Evolutionary conservation across 768 basidiomycete genomes (phyloP).

Genomic region (Rhodosporidiobolus odoratus): DNA sequence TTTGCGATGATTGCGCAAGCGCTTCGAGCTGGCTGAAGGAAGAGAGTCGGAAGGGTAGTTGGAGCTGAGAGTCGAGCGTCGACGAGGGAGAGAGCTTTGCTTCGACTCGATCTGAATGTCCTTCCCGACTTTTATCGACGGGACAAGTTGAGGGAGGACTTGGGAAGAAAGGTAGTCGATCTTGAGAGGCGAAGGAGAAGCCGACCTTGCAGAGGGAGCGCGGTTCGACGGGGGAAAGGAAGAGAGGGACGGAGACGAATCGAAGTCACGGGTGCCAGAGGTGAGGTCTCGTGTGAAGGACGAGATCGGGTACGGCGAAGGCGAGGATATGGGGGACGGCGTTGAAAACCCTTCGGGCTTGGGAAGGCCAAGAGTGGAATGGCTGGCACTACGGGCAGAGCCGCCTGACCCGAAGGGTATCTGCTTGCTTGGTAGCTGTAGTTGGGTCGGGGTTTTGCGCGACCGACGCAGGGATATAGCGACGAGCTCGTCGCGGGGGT

Average conservation of each 20-base stretch:
- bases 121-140: conserved; percentile 13
- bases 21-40: background rate
- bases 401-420: conserved; percentile 6
- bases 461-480: conserved; percentile 15
- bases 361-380: background rate
- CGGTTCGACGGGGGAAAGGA: background rate
- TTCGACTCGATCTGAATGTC: background rate
- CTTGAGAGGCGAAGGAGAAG: background rate
- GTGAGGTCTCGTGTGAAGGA: background rate
- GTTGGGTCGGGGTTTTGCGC: background rate
- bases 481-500: conserved; percentile 17
- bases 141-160: conserved; percentile 28
- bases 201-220: background rate
- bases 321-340: background rate
- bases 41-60: background rate
- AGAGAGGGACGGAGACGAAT: background rate
- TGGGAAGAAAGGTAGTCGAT: conserved; percentile 34
- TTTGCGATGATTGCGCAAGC: conserved; percentile 3
- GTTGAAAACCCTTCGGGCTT: background rate
- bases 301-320: conserved; percentile 6
- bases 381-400: background rate
- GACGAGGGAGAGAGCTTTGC: conserved; percentile 1
- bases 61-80: background rate
- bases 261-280: conserved; percentile 2
- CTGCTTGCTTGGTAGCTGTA: background rate